Evolutionary conservation across 306 rosid genomes (phyloP).

Genomic region (Alnus glutinosa): DNA sequence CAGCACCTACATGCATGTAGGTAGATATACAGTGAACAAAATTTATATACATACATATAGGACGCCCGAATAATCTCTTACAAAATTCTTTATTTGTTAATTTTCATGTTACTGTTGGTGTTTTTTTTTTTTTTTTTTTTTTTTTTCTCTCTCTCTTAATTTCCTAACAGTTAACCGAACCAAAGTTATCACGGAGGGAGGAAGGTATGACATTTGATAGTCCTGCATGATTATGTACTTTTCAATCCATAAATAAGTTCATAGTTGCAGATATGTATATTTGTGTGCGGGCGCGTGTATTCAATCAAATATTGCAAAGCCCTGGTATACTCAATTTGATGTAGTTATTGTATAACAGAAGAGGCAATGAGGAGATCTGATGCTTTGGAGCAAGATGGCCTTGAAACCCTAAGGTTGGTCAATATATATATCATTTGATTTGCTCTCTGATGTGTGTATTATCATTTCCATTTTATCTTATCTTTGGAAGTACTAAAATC

Average conservation of each 20-base stretch:
- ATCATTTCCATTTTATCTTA: neutral
- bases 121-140: constrained; percentile 4
- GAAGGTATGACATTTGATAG: constrained; percentile 56
- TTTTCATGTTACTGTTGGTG: constrained; percentile 20
- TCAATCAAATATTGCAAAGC: too few species aligned
- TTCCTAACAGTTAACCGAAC: constrained; percentile 67
- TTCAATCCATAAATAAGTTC: neutral
- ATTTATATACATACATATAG: neutral
- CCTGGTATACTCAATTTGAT: constrained; percentile 19
- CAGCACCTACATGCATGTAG: neutral
- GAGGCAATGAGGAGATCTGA: constrained; percentile 78
- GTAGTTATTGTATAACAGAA: constrained; percentile 53
- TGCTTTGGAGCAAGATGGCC: constrained; percentile 61
- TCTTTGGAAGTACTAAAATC: neutral
- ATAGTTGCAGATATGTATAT: neutral
- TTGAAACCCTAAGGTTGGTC: constrained; percentile 59
- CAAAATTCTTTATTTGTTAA: neutral
- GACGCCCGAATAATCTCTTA: neutral
- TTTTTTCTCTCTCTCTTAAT: constrained; percentile 14
- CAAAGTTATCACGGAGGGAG: constrained; percentile 63
- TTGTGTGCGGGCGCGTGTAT: too few species aligned
- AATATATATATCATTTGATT: constrained; percentile 9
- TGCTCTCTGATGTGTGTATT: neutral
- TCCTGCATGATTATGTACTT: constrained; percentile 6
- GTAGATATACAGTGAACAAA: neutral